Evolutionary conservation across 139 green algal genomes (phyloP).

Genomic region (Gonium pectorale): DNA sequence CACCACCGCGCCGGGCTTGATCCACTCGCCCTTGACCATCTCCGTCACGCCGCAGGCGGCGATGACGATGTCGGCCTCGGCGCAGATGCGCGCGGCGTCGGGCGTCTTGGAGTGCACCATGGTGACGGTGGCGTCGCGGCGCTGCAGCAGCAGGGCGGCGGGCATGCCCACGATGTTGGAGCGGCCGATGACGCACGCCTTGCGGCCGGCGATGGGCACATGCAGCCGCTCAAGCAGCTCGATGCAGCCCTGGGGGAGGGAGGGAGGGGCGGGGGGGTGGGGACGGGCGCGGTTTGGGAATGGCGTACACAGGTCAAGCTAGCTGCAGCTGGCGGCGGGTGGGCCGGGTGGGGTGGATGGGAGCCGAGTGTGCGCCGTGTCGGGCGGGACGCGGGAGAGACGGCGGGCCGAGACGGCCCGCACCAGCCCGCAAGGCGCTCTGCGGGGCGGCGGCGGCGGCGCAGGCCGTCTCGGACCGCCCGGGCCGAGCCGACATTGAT

Average conservation of each 20-base stretch:
- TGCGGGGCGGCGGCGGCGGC: too few species aligned
- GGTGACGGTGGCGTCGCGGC: slow-evolving; percentile 81
- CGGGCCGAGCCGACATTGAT: too few species aligned
- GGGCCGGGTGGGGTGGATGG: too few species aligned
- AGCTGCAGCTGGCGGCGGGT: too few species aligned
- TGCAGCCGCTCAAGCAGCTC: slow-evolving; percentile 89
- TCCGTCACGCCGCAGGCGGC: slow-evolving; percentile 88
- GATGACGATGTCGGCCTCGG: slow-evolving; percentile 93
- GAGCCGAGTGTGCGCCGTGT: too few species aligned
- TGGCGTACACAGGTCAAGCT: too few species aligned
- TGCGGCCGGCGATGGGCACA: slow-evolving; percentile 72
- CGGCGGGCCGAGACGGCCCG: too few species aligned
- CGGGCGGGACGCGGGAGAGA: too few species aligned
- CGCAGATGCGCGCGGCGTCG: slow-evolving; percentile 60
- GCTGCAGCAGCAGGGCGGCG: slow-evolving; percentile 83
- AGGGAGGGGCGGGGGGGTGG: not conserved
- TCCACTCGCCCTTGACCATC: slow-evolving; percentile 88
- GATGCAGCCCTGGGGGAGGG: slow-evolving; percentile 84
- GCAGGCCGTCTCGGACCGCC: too few species aligned
- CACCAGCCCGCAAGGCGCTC: too few species aligned
- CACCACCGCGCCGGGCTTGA: slow-evolving; percentile 94
- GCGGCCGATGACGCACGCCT: slow-evolving; percentile 90
- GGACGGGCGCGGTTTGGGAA: not conserved
- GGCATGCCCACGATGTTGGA: slow-evolving; percentile 96
- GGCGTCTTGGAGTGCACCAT: slow-evolving; percentile 80